These are phyloP conservation scores for Coemansia sp. DNA, from an alignment of 192 early-diverging fungal species.

Conservation along the genomic window DNA sequence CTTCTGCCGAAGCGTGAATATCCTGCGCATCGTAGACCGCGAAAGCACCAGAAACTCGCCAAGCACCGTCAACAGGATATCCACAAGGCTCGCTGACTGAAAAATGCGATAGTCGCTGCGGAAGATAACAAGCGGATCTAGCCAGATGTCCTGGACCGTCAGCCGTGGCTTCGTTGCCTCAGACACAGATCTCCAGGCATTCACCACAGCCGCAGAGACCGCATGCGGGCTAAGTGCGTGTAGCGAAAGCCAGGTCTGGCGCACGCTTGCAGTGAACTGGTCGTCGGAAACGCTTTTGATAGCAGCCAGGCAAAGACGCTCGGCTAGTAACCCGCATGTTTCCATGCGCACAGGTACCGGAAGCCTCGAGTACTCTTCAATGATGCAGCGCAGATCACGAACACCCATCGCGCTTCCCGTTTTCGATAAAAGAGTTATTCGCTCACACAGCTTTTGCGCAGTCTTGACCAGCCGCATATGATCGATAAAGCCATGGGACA, in stretches of 20 bases:
- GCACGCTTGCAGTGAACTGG: constrained; percentile 31
- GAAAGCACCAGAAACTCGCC: constrained; percentile 53
- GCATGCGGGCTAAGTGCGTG: constrained; percentile 40
- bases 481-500: neutral
- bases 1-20: constrained; percentile 35
- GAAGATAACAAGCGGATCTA: constrained; percentile 61
- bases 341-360: constrained; percentile 39
- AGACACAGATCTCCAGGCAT: constrained; percentile 27
- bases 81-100: constrained; percentile 41
- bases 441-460: neutral
- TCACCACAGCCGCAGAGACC: constrained; percentile 35
- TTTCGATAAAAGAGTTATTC: neutral
- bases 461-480: neutral
- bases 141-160: constrained; percentile 52
- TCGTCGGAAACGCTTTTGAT: constrained; percentile 1
- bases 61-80: constrained; percentile 38
- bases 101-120: constrained; percentile 59
- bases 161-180: constrained; percentile 36
- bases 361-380: constrained; percentile 20
- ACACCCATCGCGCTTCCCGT: neutral
- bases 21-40: constrained; percentile 42
- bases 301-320: constrained; percentile 22
- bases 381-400: constrained; percentile 3
- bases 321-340: constrained; percentile 29
- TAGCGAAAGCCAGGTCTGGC: constrained; percentile 37